phyloP scores from a whole-genome alignment of 192 early-diverging fungal species.

The Coemansia sp. region DNA sequence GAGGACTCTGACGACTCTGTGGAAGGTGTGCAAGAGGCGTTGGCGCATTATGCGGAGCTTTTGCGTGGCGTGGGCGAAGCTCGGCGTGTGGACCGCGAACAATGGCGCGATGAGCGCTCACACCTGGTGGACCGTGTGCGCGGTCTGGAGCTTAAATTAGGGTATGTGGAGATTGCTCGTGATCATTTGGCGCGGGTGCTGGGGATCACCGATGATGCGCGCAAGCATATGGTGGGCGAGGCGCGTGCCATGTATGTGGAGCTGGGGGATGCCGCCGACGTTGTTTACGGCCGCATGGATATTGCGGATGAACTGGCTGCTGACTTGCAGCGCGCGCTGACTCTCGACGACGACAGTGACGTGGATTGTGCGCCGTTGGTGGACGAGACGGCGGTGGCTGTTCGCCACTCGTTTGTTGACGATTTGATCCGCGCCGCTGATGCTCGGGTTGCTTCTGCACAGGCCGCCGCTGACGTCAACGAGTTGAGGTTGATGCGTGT shows the following conservation, averaged over 20 bases:
- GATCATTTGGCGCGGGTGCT: constrained; percentile 20
- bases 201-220: constrained; percentile 38
- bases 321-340: constrained; percentile 26
- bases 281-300: constrained; percentile 24
- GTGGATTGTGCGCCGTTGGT: constrained; percentile 12
- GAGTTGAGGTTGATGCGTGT: constrained; percentile 37
- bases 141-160: background rate
- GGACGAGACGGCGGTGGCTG: background rate
- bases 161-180: background rate
- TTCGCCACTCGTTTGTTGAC: constrained; percentile 25
- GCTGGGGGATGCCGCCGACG: constrained; percentile 33
- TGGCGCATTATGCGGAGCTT: constrained; percentile 29
- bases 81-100: constrained; percentile 28
- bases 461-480: constrained; percentile 16
- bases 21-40: constrained; percentile 13
- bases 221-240: constrained; percentile 46
- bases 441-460: constrained; percentile 10
- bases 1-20: constrained; percentile 13
- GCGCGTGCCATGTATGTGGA: constrained; percentile 39
- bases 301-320: constrained; percentile 20
- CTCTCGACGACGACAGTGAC: background rate
- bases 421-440: constrained; percentile 24
- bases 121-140: constrained; percentile 22
- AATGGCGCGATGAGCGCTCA: constrained; percentile 35
- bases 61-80: constrained; percentile 30